Evolutionary conservation across 2,329 filamentous ascomycete genomes (phyloP).

Genomic region (Alternaria ventricosa): DNA sequence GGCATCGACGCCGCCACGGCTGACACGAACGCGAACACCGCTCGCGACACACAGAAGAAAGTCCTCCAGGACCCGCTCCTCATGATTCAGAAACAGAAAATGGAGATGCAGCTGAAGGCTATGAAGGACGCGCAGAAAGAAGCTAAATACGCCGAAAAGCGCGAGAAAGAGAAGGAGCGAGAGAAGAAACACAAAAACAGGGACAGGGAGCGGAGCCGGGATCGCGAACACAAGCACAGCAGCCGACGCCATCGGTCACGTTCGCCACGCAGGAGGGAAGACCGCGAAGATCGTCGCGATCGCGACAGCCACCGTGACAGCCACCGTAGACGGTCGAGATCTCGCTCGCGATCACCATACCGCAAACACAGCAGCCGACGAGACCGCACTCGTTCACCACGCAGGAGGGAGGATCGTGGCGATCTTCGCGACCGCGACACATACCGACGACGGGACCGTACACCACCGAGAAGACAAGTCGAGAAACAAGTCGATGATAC

Average conservation of each 20-base stretch:
- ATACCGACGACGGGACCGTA: slow-evolving; percentile 30
- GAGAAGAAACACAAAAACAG: slow-evolving; percentile 58
- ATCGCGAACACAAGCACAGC: slow-evolving; percentile 27
- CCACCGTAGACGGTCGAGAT: slow-evolving; percentile 29
- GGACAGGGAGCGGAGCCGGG: slow-evolving; percentile 35
- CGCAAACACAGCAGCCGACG: slow-evolving; percentile 9
- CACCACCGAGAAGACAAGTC: slow-evolving; percentile 16
- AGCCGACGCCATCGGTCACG: slow-evolving; percentile 45
- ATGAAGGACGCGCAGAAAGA: slow-evolving; percentile 60
- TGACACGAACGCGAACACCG: slow-evolving; percentile 67
- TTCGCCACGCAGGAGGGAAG: slow-evolving; percentile 42
- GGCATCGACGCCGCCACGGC: slow-evolving; percentile 58
- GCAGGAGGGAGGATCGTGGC: slow-evolving; percentile 20
- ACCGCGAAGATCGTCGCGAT: slow-evolving; percentile 23
- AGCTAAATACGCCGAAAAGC: slow-evolving; percentile 47
- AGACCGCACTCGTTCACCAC: slow-evolving; percentile 29
- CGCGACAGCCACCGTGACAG: slow-evolving; percentile 27
- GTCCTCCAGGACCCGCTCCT: slow-evolving; percentile 89
- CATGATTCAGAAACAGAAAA: slow-evolving; percentile 89
- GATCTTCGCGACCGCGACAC: slow-evolving; percentile 21
- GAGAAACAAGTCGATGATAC: slow-evolving; percentile 7
- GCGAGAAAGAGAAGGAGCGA: slow-evolving; percentile 44
- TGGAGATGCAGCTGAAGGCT: slow-evolving; percentile 64
- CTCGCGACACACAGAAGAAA: slow-evolving; percentile 82
- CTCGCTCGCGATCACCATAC: slow-evolving; percentile 19